Evolutionary conservation across 1,284 basidiomycete genomes (phyloP).

Genomic region (Mycosarcoma maydis): DNA sequence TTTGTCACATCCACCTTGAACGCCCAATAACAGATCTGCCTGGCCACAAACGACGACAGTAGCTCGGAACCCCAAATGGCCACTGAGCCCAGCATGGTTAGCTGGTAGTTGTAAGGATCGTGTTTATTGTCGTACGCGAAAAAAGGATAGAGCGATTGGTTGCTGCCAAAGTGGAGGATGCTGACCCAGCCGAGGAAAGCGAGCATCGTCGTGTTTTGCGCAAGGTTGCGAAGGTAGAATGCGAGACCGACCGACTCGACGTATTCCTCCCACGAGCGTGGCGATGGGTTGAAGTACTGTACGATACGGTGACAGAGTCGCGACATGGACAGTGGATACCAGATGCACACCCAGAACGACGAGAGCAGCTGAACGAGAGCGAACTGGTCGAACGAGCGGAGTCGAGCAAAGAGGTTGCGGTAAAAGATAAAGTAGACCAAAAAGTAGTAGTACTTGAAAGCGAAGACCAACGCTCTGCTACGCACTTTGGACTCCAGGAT

Average conservation of each 20-base stretch:
- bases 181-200: constrained; percentile 70
- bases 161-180: constrained; percentile 71
- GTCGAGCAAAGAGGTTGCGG: constrained; percentile 68
- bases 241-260: constrained; percentile 69
- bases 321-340: constrained; percentile 72
- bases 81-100: constrained; percentile 71
- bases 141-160: constrained; percentile 72
- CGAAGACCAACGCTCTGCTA: constrained; percentile 70
- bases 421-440: constrained; percentile 68
- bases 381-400: constrained; percentile 68
- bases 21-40: constrained; percentile 68
- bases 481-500: constrained; percentile 71
- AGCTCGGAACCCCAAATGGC: constrained; percentile 72
- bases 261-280: constrained; percentile 70
- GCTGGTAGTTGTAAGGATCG: constrained; percentile 72
- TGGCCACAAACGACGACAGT: constrained; percentile 69
- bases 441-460: constrained; percentile 70
- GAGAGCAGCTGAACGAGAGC: constrained; percentile 71
- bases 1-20: constrained; percentile 71
- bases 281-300: constrained; percentile 69
- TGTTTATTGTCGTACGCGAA: constrained; percentile 71
- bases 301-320: constrained; percentile 68
- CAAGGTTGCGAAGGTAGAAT: constrained; percentile 71
- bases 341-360: constrained; percentile 70
- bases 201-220: constrained; percentile 72